A percentile compares a stretch with the other conserved stretches of the same genome.
phyloP scores from a whole-genome alignment of 129 eudicot genomes.

The Flaveria sonorensis region DNA sequence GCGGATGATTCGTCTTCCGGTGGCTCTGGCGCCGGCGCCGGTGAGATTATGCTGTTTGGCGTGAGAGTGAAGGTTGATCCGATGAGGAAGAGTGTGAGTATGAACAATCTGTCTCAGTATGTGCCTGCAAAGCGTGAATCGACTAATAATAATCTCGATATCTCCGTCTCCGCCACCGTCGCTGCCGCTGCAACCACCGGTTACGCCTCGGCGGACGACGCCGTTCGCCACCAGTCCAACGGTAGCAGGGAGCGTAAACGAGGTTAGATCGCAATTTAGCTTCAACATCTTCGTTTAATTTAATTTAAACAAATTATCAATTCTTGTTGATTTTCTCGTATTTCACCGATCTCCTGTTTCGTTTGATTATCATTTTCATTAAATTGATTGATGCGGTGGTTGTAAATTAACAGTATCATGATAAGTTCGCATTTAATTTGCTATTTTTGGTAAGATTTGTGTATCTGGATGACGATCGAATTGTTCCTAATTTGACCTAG shows the following conservation, averaged over 20 bases:
- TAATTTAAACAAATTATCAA: background rate
- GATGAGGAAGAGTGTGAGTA: constrained; percentile 62
- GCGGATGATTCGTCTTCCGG: constrained; percentile 19
- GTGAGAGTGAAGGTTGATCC: constrained; percentile 58
- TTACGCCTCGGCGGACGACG: constrained; percentile 59
- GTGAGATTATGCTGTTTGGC: constrained; percentile 61
- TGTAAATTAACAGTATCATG: background rate
- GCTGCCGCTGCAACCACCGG: constrained; percentile 36
- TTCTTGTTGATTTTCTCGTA: background rate
- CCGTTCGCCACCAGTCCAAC: constrained; percentile 25
- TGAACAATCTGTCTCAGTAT: constrained; percentile 57
- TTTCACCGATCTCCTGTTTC: constrained; percentile 5
- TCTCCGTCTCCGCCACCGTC: constrained; percentile 5
- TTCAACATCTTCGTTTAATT: too few species aligned
- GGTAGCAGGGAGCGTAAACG: constrained; percentile 51
- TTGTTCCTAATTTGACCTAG: background rate
- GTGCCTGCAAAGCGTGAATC: constrained; percentile 28
- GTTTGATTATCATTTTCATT: background rate
- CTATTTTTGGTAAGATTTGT: background rate
- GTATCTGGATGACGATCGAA: background rate
- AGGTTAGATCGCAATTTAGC: constrained; percentile 43
- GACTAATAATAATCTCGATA: constrained; percentile 20
- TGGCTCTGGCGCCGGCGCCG: constrained; percentile 34
- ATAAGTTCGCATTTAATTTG: constrained; percentile 2
- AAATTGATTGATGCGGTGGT: constrained; percentile 3